Conservation (phyloP, 306 rosid genomes). For the Prunus salicina region DNA sequence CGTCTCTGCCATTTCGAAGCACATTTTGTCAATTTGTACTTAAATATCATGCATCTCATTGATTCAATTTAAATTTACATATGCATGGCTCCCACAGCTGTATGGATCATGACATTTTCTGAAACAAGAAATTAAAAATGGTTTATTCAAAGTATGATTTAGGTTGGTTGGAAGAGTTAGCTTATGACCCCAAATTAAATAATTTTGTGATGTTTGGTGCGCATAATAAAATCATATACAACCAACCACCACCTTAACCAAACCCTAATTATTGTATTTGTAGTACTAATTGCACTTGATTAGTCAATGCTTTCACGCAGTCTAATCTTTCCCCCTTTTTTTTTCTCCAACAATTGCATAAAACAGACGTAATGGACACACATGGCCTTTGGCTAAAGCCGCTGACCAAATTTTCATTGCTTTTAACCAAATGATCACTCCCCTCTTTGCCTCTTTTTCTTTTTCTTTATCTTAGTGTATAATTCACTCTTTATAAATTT, state of each 20-base stretch:
- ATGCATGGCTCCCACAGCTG: background rate
- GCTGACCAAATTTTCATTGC: background rate
- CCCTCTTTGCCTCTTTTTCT: background rate
- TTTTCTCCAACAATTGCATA: background rate
- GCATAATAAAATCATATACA: background rate
- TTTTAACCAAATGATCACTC: background rate
- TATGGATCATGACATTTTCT: background rate
- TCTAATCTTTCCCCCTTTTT: background rate
- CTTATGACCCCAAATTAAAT: background rate
- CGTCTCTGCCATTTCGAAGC: too few relatives aligned
- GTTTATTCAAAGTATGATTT: background rate
- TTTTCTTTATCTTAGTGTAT: background rate
- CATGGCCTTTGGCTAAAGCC: background rate
- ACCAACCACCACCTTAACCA: background rate
- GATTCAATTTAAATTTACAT: too few relatives aligned
- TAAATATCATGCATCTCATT: too few relatives aligned
- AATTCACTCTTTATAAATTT: background rate
- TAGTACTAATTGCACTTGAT: background rate
- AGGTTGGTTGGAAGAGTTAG: background rate
- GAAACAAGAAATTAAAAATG: too few relatives aligned
- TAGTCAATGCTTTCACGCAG: background rate
- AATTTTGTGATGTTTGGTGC: background rate
- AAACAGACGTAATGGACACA: slow-evolving; percentile 4
- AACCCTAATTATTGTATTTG: background rate
- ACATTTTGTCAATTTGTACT: too few relatives aligned